These are phyloP conservation scores for Quercus gilva DNA, from an alignment of 306 rosid genomes.

Conservation along the genomic window DNA sequence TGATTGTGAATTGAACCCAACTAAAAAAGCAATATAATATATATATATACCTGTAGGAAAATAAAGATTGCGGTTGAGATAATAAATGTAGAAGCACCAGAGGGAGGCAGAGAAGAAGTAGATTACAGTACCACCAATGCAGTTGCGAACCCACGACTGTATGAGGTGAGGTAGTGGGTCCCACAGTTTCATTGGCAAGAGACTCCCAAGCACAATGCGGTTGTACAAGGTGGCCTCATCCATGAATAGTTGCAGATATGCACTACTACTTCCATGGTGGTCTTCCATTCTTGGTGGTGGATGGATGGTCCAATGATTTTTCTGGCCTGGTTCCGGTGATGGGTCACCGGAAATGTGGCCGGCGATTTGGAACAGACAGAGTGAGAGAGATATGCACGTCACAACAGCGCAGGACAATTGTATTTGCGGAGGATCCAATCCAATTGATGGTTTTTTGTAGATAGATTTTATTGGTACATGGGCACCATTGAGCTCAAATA, in stretches of 20 bases:
- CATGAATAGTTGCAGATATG: conserved; percentile 44
- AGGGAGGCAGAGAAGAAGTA: conserved; percentile 65
- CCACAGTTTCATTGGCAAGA: conserved; percentile 48
- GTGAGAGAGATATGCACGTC: neutral
- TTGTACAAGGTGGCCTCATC: conserved; percentile 65
- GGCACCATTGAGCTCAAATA: no score
- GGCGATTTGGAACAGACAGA: neutral
- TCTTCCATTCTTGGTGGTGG: conserved; percentile 20
- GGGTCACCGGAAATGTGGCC: neutral
- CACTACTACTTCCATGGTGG: neutral
- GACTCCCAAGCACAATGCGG: conserved; percentile 52
- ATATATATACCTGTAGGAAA: conserved; percentile 57
- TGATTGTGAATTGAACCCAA: neutral
- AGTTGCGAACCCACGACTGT: conserved; percentile 87
- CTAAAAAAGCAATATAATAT: neutral
- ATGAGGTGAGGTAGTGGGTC: conserved; percentile 64
- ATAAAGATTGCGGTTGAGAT: conserved; percentile 62
- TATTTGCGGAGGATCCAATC: no score
- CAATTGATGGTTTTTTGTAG: no score
- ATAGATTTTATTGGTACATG: no score
- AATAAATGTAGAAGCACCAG: conserved; percentile 80
- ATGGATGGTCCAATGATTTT: neutral
- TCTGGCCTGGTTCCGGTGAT: neutral
- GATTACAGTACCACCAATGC: conserved; percentile 59
- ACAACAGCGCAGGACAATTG: no score